These are phyloP conservation scores for Parathielavia hyrcaniae DNA, from an alignment of 495 filamentous ascomycete genomes.

Conservation along the genomic window DNA sequence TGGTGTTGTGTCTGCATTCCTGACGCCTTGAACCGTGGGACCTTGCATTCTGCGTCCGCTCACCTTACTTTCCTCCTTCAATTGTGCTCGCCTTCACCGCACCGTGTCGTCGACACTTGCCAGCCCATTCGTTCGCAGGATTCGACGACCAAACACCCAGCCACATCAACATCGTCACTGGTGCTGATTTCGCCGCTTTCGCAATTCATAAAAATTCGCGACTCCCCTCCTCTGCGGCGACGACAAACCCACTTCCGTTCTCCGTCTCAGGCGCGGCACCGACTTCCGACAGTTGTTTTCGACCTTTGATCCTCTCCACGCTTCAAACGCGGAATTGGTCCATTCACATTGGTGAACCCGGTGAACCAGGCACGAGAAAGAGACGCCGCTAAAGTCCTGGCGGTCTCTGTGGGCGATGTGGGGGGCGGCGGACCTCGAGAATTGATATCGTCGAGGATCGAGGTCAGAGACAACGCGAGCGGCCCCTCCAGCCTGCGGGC, in stretches of 20 bases:
- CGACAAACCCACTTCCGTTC: neutral
- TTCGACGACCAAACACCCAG: neutral
- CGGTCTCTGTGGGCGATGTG: conserved; percentile 35
- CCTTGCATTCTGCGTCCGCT: conserved; percentile 9
- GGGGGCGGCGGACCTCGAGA: conserved; percentile 37
- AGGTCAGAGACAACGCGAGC: conserved; percentile 21
- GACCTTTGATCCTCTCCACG: neutral
- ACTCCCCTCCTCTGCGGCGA: neutral
- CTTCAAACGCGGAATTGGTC: conserved; percentile 3
- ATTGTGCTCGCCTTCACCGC: conserved; percentile 5
- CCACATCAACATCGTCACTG: neutral
- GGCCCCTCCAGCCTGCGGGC: conserved; percentile 2
- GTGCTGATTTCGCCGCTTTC: neutral
- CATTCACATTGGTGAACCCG: neutral
- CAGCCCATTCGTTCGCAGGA: neutral
- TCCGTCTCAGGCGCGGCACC: neutral
- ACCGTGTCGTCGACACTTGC: neutral
- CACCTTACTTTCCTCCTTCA: neutral
- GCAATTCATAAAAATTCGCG: neutral
- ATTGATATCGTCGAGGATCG: conserved; percentile 29
- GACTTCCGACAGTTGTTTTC: neutral
- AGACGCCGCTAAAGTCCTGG: conserved; percentile 25
- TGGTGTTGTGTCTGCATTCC: conserved; percentile 11
- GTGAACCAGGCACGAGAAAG: conserved; percentile 13
- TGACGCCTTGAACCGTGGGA: neutral